These are phyloP conservation scores for Eutypella sp. DNA, from an alignment of 2,329 filamentous ascomycete genomes.

Conservation along the genomic window DNA sequence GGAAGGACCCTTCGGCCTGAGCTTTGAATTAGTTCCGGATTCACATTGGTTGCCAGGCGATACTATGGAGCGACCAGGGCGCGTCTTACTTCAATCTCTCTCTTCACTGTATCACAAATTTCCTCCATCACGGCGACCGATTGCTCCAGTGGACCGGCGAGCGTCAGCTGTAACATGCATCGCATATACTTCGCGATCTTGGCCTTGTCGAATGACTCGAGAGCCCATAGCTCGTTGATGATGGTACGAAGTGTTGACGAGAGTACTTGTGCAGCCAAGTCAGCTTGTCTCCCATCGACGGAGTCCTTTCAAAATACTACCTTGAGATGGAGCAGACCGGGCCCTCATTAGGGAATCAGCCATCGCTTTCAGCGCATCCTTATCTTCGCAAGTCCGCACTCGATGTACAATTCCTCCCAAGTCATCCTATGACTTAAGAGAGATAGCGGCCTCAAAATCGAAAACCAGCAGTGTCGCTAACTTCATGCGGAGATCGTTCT, in stretches of 20 bases:
- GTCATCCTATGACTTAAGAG: slow-evolving; percentile 62
- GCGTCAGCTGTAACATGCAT: slow-evolving; percentile 66
- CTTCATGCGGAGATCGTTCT: slow-evolving; percentile 54
- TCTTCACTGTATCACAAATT: slow-evolving; percentile 47
- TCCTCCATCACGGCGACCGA: slow-evolving; percentile 62
- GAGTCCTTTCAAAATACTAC: slow-evolving; percentile 29
- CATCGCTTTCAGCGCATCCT: slow-evolving; percentile 54
- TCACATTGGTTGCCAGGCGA: no score
- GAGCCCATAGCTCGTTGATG: slow-evolving; percentile 61
- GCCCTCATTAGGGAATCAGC: slow-evolving; percentile 59
- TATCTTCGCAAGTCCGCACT: slow-evolving; percentile 38
- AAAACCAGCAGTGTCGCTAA: slow-evolving; percentile 65
- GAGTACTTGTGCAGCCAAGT: slow-evolving; percentile 33
- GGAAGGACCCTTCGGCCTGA: slow-evolving; percentile 48
- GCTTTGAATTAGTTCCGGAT: slow-evolving; percentile 1
- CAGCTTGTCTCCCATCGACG: background rate
- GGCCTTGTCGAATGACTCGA: slow-evolving; percentile 49
- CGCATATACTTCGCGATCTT: slow-evolving; percentile 73
- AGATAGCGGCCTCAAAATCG: slow-evolving; percentile 71
- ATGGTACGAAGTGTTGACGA: slow-evolving; percentile 58
- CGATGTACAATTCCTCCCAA: slow-evolving; percentile 56
- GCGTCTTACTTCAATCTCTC: no score
- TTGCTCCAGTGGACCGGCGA: slow-evolving; percentile 51
- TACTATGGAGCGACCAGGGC: no score
- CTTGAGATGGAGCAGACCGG: slow-evolving; percentile 41